Percentiles rank a stretch among this genome's conserved stretches.
Conservation (phyloP, 2,329 filamentous ascomycete genomes). For the Fusarium duplospermum region DNA sequence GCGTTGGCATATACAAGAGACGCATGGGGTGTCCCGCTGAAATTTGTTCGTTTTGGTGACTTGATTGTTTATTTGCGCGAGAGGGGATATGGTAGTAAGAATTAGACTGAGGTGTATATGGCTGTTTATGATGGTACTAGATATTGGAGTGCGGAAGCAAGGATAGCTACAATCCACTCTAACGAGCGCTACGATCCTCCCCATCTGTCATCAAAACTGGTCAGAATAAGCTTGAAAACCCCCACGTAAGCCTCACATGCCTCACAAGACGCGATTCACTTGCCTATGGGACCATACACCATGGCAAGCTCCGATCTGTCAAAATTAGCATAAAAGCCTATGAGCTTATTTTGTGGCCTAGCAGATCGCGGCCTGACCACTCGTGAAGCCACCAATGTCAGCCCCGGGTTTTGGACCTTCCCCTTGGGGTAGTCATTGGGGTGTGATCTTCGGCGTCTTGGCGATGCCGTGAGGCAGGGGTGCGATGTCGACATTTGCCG, state of each 20-base stretch:
- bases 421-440: constrained; percentile 17
- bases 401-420: constrained; percentile 18
- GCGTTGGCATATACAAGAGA: not conserved
- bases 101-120: not conserved
- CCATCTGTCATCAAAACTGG: not conserved
- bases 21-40: not conserved
- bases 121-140: not conserved
- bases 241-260: not conserved
- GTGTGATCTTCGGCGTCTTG: constrained; percentile 20
- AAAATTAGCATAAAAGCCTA: constrained; percentile 23
- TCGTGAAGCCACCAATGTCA: constrained; percentile 9
- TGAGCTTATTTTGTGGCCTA: constrained; percentile 33
- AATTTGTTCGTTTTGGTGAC: not conserved
- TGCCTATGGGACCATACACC: not conserved
- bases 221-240: not conserved
- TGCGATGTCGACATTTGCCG: constrained; percentile 33
- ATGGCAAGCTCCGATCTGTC: not conserved
- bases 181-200: not conserved
- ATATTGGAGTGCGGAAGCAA: not conserved
- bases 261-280: not conserved
- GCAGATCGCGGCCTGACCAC: constrained; percentile 2
- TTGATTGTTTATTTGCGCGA: not conserved
- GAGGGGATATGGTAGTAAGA: not conserved
- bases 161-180: not conserved
- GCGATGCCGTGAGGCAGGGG: constrained; percentile 9